Base-by-base conservation (phyloP, 2,329 filamentous ascomycete genomes). In the Sporothrix luriei region DNA sequence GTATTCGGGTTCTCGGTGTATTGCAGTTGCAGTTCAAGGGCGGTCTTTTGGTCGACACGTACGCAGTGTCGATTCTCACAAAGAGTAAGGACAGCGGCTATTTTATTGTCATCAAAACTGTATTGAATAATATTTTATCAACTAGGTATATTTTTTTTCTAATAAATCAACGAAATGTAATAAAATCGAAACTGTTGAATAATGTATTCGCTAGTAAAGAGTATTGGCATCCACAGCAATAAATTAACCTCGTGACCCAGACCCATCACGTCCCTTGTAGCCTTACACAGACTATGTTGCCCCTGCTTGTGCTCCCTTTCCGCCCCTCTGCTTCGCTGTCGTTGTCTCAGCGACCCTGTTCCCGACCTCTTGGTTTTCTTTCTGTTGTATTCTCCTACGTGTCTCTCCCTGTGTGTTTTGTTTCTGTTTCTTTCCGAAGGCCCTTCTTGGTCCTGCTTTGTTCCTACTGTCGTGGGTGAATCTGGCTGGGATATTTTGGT, bases 381-480 rank as follows among this genome's bases (percentile, higher is more conserved):
- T 48, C 43, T 7, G 33, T 71, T 61, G 40, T 49, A 68, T 59
- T 61, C 54, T 68, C 65, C 65, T 68, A 29, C 26, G 29, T 68
- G 66, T 68, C 40, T 68, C 54, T 61, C 46, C 66, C 11, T 68
- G 66, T 19, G 21, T 19, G 7, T 19, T 46, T 19, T 43, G 21
- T 21, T 19, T n/a, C 21, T 48, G 38, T 10, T 52, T 52, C 49
- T 52, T 2, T 52, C 49, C 10, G 11, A n/a, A 33, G 49, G 10
- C 49, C n/a, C 38, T 33, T 43, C n/a, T 61, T 43, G n/a, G 33
- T 43, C 19, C n/a, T 21, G 3, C 24, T 38, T n/a, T n/a, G n/a
- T n/a, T n/a, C n/a, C n/a, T n/a, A n/a, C n/a, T 61, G 33, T 61
- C 55, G 24, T 24, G n/a, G 13, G 14, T 52, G 3, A 26, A 6